phyloP scores from a whole-genome alignment of 2,329 filamentous ascomycete genomes.

The Talaromyces sp. region DNA sequence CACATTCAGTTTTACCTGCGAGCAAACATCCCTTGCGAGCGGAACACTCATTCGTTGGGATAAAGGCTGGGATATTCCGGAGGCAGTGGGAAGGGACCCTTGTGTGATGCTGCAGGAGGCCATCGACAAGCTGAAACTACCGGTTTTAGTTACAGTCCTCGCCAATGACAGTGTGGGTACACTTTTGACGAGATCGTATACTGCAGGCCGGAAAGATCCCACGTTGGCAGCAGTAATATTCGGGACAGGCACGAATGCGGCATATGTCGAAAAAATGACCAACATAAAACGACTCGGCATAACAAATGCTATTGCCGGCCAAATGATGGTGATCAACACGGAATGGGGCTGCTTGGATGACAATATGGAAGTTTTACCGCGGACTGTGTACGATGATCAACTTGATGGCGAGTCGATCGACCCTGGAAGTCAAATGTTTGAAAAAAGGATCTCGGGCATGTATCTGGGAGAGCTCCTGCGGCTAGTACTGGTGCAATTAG shows the following conservation, averaged over 20 bases:
- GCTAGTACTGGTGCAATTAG: slow-evolving; percentile 17
- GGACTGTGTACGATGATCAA: slow-evolving; percentile 21
- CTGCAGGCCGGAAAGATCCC: slow-evolving; percentile 9
- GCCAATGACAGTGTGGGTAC: slow-evolving; percentile 25
- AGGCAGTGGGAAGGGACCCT: slow-evolving; percentile 22
- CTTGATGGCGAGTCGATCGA: slow-evolving; percentile 20
- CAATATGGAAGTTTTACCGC: slow-evolving; percentile 21
- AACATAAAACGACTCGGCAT: slow-evolving; percentile 15
- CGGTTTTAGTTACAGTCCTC: slow-evolving; percentile 22
- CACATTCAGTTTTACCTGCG: slow-evolving; percentile 25
- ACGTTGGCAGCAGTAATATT: slow-evolving; percentile 23
- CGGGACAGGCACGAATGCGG: slow-evolving; percentile 25
- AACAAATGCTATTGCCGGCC: not conserved
- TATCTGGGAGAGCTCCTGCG: slow-evolving; percentile 25
- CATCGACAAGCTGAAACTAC: slow-evolving; percentile 20
- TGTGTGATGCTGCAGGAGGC: slow-evolving; percentile 24
- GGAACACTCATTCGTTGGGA: slow-evolving; percentile 24
- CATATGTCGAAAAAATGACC: slow-evolving; percentile 21
- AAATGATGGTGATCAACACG: slow-evolving; percentile 24
- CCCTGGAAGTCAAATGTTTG: slow-evolving; percentile 22
- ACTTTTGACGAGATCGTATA: slow-evolving; percentile 21
- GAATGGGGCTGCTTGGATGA: slow-evolving; percentile 26
- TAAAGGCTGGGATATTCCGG: slow-evolving; percentile 26
- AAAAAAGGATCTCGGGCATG: slow-evolving; percentile 24
- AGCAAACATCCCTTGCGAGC: slow-evolving; percentile 21